Evolutionary conservation across 129 eudicot species (phyloP).

Genomic region (Ambrosia artemisiifolia): DNA sequence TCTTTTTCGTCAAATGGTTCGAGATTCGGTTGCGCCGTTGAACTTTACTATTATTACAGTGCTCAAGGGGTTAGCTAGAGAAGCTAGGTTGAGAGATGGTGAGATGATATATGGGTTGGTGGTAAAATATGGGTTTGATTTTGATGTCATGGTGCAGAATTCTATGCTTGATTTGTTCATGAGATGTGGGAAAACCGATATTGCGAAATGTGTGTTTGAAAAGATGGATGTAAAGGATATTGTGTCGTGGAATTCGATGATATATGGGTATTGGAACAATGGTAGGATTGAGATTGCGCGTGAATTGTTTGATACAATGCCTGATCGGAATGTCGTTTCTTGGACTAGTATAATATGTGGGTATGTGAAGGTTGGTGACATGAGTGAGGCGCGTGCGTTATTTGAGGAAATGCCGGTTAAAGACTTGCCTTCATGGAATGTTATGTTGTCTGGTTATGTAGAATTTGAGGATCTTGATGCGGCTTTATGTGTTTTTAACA

Average conservation of each 20-base stretch:
- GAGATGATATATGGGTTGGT: constrained; percentile 38
- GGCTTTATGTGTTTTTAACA: constrained; percentile 31
- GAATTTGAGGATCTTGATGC: constrained; percentile 28
- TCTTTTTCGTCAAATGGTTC: constrained; percentile 34
- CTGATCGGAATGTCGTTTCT: constrained; percentile 46
- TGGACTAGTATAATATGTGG: constrained; percentile 55
- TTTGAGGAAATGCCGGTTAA: constrained; percentile 47
- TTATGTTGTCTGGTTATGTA: constrained; percentile 53
- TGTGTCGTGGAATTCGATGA: constrained; percentile 57
- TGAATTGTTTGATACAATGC: constrained; percentile 37
- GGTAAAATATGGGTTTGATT: constrained; percentile 41
- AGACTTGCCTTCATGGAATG: constrained; percentile 56
- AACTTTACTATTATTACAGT: constrained; percentile 30
- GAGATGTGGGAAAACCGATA: constrained; percentile 41
- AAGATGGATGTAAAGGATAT: constrained; percentile 40
- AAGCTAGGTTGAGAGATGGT: constrained; percentile 31
- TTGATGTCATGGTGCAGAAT: constrained; percentile 46
- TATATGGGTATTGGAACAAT: constrained; percentile 43
- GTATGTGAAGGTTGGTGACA: constrained; percentile 40
- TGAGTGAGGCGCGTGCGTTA: constrained; percentile 38
- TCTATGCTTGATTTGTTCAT: constrained; percentile 43
- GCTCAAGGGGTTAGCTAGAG: constrained; percentile 46
- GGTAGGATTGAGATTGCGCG: constrained; percentile 39
- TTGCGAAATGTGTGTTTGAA: constrained; percentile 45
- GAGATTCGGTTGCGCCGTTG: constrained; percentile 30